Evolutionary conservation across 2,329 filamentous ascomycete genomes (phyloP).

Genomic region (Neonectria sp.): DNA sequence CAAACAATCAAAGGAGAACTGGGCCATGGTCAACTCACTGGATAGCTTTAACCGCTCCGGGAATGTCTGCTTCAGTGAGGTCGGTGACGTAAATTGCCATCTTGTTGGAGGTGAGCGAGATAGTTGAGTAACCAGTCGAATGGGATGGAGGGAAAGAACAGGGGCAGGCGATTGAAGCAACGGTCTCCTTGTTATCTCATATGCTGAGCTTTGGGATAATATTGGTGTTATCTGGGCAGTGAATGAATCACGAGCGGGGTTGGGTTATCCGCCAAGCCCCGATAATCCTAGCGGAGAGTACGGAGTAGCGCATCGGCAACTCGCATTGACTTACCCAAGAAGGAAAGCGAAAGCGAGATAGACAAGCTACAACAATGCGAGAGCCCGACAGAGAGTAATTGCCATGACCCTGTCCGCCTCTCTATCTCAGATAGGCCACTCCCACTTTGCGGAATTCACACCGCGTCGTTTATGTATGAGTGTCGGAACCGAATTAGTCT

Average conservation of each 20-base stretch:
- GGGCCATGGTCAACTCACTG: constrained; percentile 56
- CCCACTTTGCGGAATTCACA: not conserved
- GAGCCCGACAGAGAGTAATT: not conserved
- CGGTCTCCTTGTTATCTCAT: not conserved
- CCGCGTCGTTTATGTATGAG: not conserved
- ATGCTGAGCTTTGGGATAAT: not conserved
- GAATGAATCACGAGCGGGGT: not conserved
- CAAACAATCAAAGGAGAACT: not conserved
- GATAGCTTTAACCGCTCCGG: constrained; percentile 75
- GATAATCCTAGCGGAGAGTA: not conserved
- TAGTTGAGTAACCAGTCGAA: not conserved
- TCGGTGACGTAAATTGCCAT: constrained; percentile 70
- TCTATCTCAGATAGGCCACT: not conserved
- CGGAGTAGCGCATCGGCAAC: not conserved
- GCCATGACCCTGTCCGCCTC: not conserved
- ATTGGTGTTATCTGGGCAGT: not conserved
- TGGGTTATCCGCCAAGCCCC: not conserved
- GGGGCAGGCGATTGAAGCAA: not conserved
- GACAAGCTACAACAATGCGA: not conserved
- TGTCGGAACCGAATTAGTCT: not conserved
- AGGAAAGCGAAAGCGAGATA: constrained; percentile 19
- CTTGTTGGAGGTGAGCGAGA: not conserved
- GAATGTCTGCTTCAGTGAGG: constrained; percentile 72
- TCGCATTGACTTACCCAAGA: constrained; percentile 22
- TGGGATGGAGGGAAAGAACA: not conserved